phyloP scores from a whole-genome alignment of 2,329 filamentous ascomycete species.

The Claviceps pazoutovae region DNA sequence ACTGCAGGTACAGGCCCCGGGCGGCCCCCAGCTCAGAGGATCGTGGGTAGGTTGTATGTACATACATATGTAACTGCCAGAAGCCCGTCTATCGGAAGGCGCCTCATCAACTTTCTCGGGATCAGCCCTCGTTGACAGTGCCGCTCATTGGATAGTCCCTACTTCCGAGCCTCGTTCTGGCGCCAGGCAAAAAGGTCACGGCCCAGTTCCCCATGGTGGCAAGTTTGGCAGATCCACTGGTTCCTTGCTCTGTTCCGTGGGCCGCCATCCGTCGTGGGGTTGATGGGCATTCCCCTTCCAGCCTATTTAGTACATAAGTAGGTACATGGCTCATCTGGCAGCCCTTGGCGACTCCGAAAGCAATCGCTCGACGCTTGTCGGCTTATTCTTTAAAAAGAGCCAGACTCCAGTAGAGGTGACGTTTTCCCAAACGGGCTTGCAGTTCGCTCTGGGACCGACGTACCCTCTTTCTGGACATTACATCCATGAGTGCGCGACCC shows the following conservation, averaged over 20 bases:
- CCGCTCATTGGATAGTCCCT: background rate
- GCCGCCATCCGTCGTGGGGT: constrained; percentile 5
- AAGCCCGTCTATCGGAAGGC: background rate
- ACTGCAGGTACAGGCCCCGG: background rate
- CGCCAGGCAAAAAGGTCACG: constrained; percentile 3
- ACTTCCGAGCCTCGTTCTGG: background rate
- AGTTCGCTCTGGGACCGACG: constrained; percentile 11
- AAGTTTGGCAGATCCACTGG: constrained; percentile 4
- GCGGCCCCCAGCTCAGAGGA: background rate
- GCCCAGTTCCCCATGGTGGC: constrained; percentile 1
- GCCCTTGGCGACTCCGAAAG: background rate
- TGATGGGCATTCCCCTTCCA: background rate
- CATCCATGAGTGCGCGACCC: constrained; percentile 18
- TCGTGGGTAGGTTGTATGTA: too few relatives aligned
- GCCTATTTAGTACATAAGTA: background rate
- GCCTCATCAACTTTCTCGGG: background rate
- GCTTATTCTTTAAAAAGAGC: background rate
- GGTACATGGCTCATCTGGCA: background rate
- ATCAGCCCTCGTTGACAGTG: background rate
- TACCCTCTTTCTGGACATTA: constrained; percentile 24
- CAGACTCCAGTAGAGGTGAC: background rate
- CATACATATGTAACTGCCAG: too few relatives aligned
- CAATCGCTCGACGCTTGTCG: background rate
- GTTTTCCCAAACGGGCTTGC: constrained; percentile 4
- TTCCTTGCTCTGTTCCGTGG: constrained; percentile 6